Evolutionary conservation across 257 asterid genomes (phyloP).

Genomic region (Solanum ossicruentum): DNA sequence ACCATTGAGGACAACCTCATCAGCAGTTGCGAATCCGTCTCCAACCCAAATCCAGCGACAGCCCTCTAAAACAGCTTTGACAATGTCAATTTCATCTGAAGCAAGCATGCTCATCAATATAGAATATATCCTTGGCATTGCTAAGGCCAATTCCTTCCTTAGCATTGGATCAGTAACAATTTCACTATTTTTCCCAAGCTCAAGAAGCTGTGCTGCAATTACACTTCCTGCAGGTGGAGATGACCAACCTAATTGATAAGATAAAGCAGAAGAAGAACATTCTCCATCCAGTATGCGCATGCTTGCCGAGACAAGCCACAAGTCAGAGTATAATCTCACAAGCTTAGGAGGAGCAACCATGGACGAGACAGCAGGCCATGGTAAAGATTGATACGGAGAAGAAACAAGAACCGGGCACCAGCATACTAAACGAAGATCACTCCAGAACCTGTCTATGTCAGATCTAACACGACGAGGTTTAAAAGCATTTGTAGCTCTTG

Average conservation of each 20-base stretch:
- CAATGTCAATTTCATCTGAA: conserved; percentile 85
- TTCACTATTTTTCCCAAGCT: conserved; percentile 93
- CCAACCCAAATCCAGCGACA: conserved; percentile 98
- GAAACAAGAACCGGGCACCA: conserved; percentile 92
- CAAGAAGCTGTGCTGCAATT: conserved; percentile 94
- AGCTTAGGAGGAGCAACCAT: conserved; percentile 94
- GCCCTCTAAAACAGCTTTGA: conserved; percentile 90
- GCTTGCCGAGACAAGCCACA: conserved; percentile 98
- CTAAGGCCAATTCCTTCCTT: conserved; percentile 76
- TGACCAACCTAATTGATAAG: conserved; percentile 86
- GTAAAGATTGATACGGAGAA: conserved; percentile 62
- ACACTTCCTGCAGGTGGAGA: conserved; percentile 89
- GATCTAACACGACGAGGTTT: conserved; percentile 52
- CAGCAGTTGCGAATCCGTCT: conserved; percentile 84
- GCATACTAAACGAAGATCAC: conserved; percentile 71
- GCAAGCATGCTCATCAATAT: conserved; percentile 53
- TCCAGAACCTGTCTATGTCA: conserved; percentile 84
- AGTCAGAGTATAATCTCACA: conserved; percentile 57
- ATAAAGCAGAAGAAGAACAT: conserved; percentile 78
- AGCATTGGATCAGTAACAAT: conserved; percentile 58
- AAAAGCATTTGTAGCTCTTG: conserved; percentile 58
- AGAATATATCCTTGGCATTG: conserved; percentile 91
- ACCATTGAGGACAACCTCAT: conserved; percentile 90
- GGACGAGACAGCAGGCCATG: conserved; percentile 86
- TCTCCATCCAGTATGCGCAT: conserved; percentile 95